These are phyloP conservation scores for Musa schizocarpa DNA, from an alignment of 176 grass and related monocot genomes.

Conservation along the genomic window DNA sequence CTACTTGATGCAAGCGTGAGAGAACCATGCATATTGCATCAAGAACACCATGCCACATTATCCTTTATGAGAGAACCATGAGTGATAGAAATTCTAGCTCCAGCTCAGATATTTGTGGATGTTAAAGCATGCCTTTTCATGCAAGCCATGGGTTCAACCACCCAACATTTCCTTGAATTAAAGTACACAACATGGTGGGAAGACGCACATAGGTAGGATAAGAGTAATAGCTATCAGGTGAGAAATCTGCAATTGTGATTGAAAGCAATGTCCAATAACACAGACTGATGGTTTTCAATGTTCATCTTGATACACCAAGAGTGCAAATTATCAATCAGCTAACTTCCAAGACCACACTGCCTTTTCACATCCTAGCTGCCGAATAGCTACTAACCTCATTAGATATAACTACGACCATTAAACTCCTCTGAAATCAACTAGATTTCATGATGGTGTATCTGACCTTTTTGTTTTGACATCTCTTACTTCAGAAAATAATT, in stretches of 20 bases:
- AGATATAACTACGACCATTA: too few relatives aligned
- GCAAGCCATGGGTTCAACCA: background rate
- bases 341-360: background rate
- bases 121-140: background rate
- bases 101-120: background rate
- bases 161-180: background rate
- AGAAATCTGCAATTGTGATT: background rate
- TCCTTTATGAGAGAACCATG: background rate
- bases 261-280: background rate
- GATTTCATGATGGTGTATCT: too few relatives aligned
- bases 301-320: background rate
- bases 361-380: background rate
- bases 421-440: too few relatives aligned
- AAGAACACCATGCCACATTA: background rate
- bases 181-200: background rate
- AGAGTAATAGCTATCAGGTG: background rate
- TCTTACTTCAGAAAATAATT: too few relatives aligned
- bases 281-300: background rate
- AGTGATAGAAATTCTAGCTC: background rate
- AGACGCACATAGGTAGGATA: background rate
- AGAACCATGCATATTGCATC: too few relatives aligned
- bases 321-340: background rate
- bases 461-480: too few relatives aligned
- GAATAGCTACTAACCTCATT: background rate
- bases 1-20: too few relatives aligned